Conservation (phyloP, 345 rosid species). For the Pistacia vera region DNA sequence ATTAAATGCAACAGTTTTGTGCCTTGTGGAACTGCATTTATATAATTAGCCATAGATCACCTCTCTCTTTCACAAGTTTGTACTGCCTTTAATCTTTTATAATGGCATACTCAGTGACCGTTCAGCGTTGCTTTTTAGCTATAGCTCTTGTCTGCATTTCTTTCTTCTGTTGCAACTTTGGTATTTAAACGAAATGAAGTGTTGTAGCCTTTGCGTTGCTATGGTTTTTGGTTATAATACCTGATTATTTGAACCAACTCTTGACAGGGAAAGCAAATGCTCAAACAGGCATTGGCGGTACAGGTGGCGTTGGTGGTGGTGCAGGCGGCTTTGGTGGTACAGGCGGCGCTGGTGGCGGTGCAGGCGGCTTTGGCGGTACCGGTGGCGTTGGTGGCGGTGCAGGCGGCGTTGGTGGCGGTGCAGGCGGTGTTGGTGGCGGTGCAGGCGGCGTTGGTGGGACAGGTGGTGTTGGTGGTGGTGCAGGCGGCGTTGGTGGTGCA, state of each 20-base stretch:
- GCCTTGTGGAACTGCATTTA: slow-evolving; percentile 11
- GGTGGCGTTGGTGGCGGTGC: neutral
- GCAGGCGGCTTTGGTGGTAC: slow-evolving; percentile 11
- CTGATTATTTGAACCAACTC: slow-evolving; percentile 19
- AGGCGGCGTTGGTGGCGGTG: neutral
- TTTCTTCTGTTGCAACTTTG: slow-evolving; percentile 36
- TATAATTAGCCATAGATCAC: slow-evolving; percentile 24
- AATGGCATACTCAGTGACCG: slow-evolving; percentile 44
- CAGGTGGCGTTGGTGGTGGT: slow-evolving; percentile 4
- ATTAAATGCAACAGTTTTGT: neutral
- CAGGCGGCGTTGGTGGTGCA: neutral
- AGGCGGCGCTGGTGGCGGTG: neutral
- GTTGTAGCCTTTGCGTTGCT: neutral
- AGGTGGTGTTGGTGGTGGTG: neutral
- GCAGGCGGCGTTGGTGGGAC: slow-evolving; percentile 1
- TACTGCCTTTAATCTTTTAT: slow-evolving; percentile 17
- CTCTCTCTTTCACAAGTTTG: slow-evolving; percentile 20
- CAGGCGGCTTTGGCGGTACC: neutral
- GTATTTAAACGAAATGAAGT: slow-evolving; percentile 21
- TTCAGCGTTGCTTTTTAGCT: slow-evolving; percentile 32
- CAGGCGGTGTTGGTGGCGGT: neutral
- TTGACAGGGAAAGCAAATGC: slow-evolving; percentile 47
- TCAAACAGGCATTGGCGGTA: slow-evolving; percentile 14
- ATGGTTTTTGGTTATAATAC: neutral
- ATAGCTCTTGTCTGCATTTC: slow-evolving; percentile 29